Percentiles rank a stretch among this genome's conserved stretches.
Evolutionary conservation across 1,139 yeast genomes (phyloP).

Genomic region (Taphrina flavorubra): DNA sequence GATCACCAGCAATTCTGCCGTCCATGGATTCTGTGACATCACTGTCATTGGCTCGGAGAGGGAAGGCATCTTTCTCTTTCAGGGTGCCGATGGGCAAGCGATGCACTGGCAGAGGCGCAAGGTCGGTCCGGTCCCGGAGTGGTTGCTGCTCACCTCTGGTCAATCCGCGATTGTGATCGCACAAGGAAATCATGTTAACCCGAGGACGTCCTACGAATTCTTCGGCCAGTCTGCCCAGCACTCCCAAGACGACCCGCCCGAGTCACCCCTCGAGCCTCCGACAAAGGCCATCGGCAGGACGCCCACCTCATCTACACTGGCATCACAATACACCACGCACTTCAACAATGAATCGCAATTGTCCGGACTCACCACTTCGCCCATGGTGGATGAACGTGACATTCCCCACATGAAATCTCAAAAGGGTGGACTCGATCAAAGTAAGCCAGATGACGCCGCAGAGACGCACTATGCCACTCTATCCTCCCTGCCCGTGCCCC

Average conservation of each 20-base stretch:
- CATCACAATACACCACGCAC: slow-evolving; percentile 15
- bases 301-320: slow-evolving; percentile 15
- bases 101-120: slow-evolving; percentile 12
- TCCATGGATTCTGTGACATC: slow-evolving; percentile 3
- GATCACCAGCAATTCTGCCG: slow-evolving; percentile 6
- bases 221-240: neutral
- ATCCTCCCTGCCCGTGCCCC: slow-evolving; percentile 22
- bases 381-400: slow-evolving; percentile 10
- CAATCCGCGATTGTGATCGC: neutral
- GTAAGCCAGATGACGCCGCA: neutral
- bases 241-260: neutral
- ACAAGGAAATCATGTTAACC: neutral
- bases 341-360: slow-evolving; percentile 28
- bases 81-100: slow-evolving; percentile 21
- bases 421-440: neutral
- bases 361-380: slow-evolving; percentile 19
- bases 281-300: slow-evolving; percentile 5
- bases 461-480: slow-evolving; percentile 6
- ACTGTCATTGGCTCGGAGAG: slow-evolving; percentile 10
- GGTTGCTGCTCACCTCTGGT: neutral
- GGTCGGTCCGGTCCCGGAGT: neutral
- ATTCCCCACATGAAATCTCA: neutral
- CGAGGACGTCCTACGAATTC: slow-evolving; percentile 19
- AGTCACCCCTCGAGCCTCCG: slow-evolving; percentile 11
- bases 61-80: slow-evolving; percentile 21